Base-by-base conservation (phyloP, 805 yeast genomes). In the Metschnikowia corniflorae region DNA sequence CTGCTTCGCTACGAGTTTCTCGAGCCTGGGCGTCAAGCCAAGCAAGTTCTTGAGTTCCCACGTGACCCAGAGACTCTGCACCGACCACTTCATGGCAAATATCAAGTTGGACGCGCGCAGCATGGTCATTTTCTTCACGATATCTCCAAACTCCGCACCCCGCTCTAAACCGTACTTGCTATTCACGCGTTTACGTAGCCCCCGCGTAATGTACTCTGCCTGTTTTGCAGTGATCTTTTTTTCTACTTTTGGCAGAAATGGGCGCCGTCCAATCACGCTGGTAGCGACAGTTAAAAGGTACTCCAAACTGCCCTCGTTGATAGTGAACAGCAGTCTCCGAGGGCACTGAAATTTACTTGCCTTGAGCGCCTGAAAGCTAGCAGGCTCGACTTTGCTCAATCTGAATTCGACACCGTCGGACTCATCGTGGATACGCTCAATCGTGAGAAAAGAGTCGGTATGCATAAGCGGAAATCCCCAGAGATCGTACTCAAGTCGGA, bases 31-130 rank as follows among this genome's bases (percentile, higher is more conserved):
- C 4, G 47, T 25, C 18, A 55, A 49, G 1, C 68, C 68, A 8
- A 61, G 24, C 31, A 61, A 16, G 14, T 39, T 46, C 21, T 51
- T 54, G 8, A 65, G 41, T 31, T 62, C 64, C 65, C 66, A 61
- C 24, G 44, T 46, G 5, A 63, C 49, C 51, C 55, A 53, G 17
- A 59, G 40, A 7, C 60, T 37, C 17, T 40, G 40, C 18, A 39
- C 37, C 5, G 65, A 58, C 37, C 53, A 61, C 25, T 46, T 51
- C 17, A 46, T 16, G 1, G 68, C 69, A 50, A 65, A 60, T 7
- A 63, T 54, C 27, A 65, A 41, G 15, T 33, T 38, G 0, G 53
- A 39, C 0, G 60, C 65, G 25, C 54, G 41, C 7, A 13, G 14
- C 29, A 33, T 35, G 15, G 23, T 27, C 20, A 60, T 13, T 3